phyloP scores from a whole-genome alignment of 331 rosid species.

The Stylosanthes scabra region DNA sequence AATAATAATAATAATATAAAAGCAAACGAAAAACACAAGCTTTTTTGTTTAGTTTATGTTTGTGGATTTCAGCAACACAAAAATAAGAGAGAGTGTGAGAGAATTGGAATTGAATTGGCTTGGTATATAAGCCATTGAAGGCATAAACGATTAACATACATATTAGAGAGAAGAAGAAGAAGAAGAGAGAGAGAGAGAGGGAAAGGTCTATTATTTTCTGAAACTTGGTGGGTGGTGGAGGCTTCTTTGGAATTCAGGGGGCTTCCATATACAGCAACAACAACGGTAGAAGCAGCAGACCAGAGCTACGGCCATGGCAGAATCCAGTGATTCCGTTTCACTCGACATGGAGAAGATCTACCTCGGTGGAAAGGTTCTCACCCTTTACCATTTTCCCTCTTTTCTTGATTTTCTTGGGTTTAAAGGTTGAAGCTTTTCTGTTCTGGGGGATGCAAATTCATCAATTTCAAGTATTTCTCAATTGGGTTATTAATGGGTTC shows the following conservation, averaged over 20 bases:
- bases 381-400: background rate
- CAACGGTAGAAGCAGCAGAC: conserved; percentile 9
- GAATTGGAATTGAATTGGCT: conserved; percentile 39
- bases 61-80: background rate
- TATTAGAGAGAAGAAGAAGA: too few species aligned
- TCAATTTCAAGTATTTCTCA: conserved; percentile 25
- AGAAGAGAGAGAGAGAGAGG: conserved; percentile 21
- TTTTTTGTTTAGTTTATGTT: too few species aligned
- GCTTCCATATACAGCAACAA: conserved; percentile 46
- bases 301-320: conserved; percentile 75
- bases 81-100: conserved; percentile 8
- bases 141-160: too few species aligned
- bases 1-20: too few species aligned
- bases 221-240: conserved; percentile 46
- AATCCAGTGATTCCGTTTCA: conserved; percentile 73
- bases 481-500: too few species aligned
- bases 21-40: background rate
- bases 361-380: conserved; percentile 88
- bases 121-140: conserved; percentile 71
- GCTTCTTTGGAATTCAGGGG: conserved; percentile 49
- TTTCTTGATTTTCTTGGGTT: background rate
- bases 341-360: conserved; percentile 88
- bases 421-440: conserved; percentile 29
- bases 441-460: background rate
- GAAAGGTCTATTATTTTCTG: conserved; percentile 4